A percentile compares a stretch with the other conserved stretches of the same genome.
Conservation (phyloP, 2,329 filamentous ascomycete genomes). For the Aspergillus oerlinghausenensis region DNA sequence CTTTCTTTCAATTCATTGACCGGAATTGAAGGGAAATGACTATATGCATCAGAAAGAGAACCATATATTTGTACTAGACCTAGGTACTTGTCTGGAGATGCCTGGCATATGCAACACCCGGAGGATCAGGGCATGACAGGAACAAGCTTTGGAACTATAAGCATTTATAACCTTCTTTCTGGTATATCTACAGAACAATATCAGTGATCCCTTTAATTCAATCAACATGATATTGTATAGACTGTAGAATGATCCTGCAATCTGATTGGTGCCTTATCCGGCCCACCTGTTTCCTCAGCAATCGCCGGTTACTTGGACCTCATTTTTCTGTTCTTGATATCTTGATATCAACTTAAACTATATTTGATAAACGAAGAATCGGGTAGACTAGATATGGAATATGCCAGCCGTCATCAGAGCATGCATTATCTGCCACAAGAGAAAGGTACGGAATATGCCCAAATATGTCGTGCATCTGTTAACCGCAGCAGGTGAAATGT, state of each 20-base stretch:
- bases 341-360: not conserved
- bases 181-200: too few species aligned
- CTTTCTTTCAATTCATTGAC: too few species aligned
- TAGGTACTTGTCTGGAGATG: too few species aligned
- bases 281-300: not conserved
- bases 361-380: not conserved
- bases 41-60: too few species aligned
- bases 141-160: too few species aligned
- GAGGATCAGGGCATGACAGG: too few species aligned
- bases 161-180: too few species aligned
- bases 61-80: too few species aligned
- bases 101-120: too few species aligned
- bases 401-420: constrained; percentile 11
- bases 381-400: not conserved
- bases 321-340: not conserved
- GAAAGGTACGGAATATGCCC: constrained; percentile 30
- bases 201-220: too few species aligned
- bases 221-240: too few species aligned
- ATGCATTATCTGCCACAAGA: constrained; percentile 43
- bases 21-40: too few species aligned
- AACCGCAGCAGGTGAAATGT: constrained; percentile 18
- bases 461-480: constrained; percentile 14
- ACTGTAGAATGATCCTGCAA: not conserved
- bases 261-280: not conserved
- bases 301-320: not conserved